phyloP scores from a whole-genome alignment of 352 stramenopile species.

The Phytophthora uliginosa region DNA sequence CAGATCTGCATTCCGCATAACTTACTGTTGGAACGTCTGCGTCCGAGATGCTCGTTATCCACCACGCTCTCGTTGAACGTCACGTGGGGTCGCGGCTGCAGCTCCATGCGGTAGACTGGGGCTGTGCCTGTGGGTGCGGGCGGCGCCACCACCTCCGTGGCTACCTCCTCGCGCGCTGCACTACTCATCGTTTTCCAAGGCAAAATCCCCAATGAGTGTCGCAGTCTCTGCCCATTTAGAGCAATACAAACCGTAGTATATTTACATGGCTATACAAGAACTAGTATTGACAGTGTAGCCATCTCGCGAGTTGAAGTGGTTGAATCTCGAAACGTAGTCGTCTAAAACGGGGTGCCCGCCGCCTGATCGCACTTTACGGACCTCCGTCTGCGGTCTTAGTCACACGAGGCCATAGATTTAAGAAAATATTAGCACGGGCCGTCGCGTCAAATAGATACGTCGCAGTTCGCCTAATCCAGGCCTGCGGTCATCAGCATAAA shows the following conservation, averaged over 20 bases:
- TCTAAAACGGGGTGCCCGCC: background rate
- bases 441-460: background rate
- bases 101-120: slow-evolving; percentile 73
- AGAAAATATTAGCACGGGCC: too few relatives aligned
- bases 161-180: slow-evolving; percentile 33
- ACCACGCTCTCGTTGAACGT: slow-evolving; percentile 92
- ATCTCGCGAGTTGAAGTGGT: slow-evolving; percentile 28
- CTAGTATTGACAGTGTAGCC: slow-evolving; percentile 12
- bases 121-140: slow-evolving; percentile 24
- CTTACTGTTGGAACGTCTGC: slow-evolving; percentile 93
- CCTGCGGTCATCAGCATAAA: background rate
- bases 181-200: slow-evolving; percentile 29
- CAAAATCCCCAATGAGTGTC: background rate
- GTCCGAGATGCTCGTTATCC: slow-evolving; percentile 94
- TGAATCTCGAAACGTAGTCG: background rate
- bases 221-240: background rate
- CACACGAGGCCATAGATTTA: background rate
- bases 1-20: background rate
- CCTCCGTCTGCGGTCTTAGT: background rate
- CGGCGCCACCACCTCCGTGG: slow-evolving; percentile 40
- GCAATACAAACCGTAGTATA: slow-evolving; percentile 17
- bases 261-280: slow-evolving; percentile 1
- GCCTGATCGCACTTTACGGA: background rate
- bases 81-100: slow-evolving; percentile 86
- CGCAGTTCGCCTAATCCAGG: too few relatives aligned